Evolutionary conservation across 129 eudicot genomes (phyloP).

Genomic region (Flaveria sonorensis): DNA sequence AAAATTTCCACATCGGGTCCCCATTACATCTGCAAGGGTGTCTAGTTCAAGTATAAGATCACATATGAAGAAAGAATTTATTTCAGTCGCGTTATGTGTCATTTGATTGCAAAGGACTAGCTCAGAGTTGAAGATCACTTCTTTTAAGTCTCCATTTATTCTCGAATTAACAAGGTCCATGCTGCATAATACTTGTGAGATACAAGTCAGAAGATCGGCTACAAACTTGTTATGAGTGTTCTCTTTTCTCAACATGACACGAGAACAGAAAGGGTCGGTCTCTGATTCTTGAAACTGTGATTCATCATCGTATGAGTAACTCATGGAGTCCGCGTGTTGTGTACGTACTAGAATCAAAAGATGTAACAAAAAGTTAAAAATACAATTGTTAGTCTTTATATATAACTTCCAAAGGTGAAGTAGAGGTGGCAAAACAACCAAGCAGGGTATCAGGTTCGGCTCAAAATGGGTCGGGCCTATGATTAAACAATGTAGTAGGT

Average conservation of each 20-base stretch:
- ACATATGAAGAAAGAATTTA: constrained; percentile 45
- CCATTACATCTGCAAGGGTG: constrained; percentile 48
- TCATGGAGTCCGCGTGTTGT: constrained; percentile 39
- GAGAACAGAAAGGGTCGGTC: constrained; percentile 38
- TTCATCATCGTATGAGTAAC: constrained; percentile 35
- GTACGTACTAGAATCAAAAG: constrained; percentile 46
- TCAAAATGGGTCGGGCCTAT: not conserved
- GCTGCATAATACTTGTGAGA: constrained; percentile 51
- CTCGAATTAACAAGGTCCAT: constrained; percentile 34
- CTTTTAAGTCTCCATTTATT: constrained; percentile 49
- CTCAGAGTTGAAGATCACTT: constrained; percentile 58
- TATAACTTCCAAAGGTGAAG: not conserved
- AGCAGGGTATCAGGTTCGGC: not conserved
- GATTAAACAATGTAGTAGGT: no score
- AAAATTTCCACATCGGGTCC: constrained; percentile 46
- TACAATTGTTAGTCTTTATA: not conserved
- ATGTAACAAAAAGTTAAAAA: not conserved
- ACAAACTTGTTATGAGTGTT: constrained; percentile 25
- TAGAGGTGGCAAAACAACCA: not conserved
- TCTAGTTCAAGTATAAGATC: constrained; percentile 61
- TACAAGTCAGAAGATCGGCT: constrained; percentile 38
- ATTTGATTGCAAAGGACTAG: constrained; percentile 39
- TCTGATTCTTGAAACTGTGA: constrained; percentile 29
- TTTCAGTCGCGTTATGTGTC: constrained; percentile 11
- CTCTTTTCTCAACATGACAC: constrained; percentile 35